These are phyloP conservation scores for Fusarium annulatum DNA, from an alignment of 2,329 filamentous ascomycete genomes.

Conservation along the genomic window DNA sequence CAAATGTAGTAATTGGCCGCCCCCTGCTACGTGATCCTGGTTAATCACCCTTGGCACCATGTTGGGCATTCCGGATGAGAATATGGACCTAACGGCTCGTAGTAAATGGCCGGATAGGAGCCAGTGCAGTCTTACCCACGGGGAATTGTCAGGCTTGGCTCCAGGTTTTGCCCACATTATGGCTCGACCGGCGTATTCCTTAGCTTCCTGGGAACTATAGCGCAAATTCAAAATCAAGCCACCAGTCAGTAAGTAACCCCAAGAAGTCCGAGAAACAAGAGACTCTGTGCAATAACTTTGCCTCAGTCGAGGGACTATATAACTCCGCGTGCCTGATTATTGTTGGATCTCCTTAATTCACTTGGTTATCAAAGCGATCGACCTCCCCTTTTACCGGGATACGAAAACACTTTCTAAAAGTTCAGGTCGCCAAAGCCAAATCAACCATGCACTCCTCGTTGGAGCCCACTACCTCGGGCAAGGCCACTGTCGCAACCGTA, in stretches of 20 bases:
- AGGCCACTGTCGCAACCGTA: not conserved
- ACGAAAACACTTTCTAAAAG: not conserved
- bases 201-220: not conserved
- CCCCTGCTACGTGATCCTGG: not conserved
- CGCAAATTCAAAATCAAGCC: not conserved
- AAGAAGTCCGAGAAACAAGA: not conserved
- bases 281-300: not conserved
- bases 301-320: not conserved
- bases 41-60: not conserved
- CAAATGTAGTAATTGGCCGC: not conserved
- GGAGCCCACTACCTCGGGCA: not conserved
- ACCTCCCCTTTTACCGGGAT: not conserved
- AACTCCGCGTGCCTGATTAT: not conserved
- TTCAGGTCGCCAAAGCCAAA: not conserved
- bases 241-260: not conserved
- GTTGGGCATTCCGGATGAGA: not conserved
- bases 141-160: not conserved
- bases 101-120: not conserved
- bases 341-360: not conserved
- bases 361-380: not conserved
- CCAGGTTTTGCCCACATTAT: not conserved
- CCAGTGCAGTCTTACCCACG: not conserved
- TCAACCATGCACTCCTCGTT: not conserved
- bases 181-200: not conserved
- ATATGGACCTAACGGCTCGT: not conserved